These are phyloP conservation scores for Leucocoprinus birnbaumii DNA, from an alignment of 768 basidiomycete genomes.

Conservation along the genomic window DNA sequence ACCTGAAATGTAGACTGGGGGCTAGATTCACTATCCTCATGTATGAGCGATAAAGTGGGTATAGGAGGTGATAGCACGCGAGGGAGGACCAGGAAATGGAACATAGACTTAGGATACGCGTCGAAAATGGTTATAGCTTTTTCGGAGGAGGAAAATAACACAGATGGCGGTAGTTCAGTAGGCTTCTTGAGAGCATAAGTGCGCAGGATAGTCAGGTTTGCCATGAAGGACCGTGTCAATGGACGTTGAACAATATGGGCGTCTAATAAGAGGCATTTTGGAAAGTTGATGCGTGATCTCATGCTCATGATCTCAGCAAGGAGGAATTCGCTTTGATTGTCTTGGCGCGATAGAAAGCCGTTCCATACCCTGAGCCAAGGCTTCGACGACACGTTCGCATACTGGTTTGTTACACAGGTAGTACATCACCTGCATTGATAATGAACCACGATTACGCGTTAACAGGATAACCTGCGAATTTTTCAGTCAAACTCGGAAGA, in stretches of 20 bases:
- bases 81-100: conserved; percentile 88
- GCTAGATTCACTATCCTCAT: conserved; percentile 17
- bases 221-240: no score
- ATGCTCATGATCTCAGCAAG: no score
- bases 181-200: conserved; percentile 58
- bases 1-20: neutral
- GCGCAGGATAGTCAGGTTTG: conserved; percentile 53
- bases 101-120: conserved; percentile 77
- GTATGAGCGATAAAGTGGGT: neutral
- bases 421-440: no score
- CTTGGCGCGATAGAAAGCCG: no score
- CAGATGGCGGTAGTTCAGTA: conserved; percentile 49
- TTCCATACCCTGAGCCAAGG: no score
- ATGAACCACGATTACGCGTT: no score
- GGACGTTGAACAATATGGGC: no score
- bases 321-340: no score
- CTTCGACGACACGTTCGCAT: no score
- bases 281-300: neutral
- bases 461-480: no score
- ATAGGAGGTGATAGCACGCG: conserved; percentile 28
- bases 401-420: no score
- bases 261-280: neutral
- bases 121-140: conserved; percentile 69
- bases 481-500: no score
- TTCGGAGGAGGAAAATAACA: conserved; percentile 55